These are phyloP conservation scores for Periconia sp. DNA, from an alignment of 2,329 filamentous ascomycete species.

Conservation along the genomic window DNA sequence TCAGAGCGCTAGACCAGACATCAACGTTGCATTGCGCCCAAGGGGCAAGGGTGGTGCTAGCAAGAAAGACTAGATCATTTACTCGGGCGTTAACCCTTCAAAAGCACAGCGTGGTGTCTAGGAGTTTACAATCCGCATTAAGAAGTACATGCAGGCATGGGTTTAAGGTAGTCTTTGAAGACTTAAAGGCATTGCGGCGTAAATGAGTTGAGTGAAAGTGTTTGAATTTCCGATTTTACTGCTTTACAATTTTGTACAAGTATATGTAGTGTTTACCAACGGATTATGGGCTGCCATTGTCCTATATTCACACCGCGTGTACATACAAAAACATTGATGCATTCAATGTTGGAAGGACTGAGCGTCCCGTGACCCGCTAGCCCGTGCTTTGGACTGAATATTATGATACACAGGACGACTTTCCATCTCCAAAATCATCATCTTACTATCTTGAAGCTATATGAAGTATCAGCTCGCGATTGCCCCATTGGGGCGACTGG, in stretches of 20 bases:
- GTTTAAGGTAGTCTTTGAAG: background rate
- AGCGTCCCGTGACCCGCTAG: background rate
- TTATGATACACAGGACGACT: background rate
- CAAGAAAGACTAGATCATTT: conserved; percentile 33
- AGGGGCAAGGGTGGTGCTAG: conserved; percentile 19
- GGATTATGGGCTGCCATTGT: background rate
- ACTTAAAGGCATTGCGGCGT: background rate
- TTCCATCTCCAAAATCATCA: background rate
- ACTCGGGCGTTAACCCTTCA: background rate
- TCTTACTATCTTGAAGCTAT: background rate
- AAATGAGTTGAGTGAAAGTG: background rate
- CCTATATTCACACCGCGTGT: background rate
- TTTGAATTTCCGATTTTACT: background rate
- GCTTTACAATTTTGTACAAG: background rate
- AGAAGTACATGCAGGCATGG: background rate
- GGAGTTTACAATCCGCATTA: background rate
- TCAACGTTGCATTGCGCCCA: conserved; percentile 33
- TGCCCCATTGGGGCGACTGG: background rate
- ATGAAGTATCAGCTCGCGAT: background rate
- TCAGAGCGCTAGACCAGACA: conserved; percentile 32
- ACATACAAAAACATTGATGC: background rate
- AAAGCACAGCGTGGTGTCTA: background rate
- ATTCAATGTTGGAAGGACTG: background rate
- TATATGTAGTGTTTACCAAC: background rate
- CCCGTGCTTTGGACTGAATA: background rate